Evolutionary conservation across 495 filamentous ascomycete species (phyloP), one percentile per base, ranked within the genome.

Genomic region (Podospora didyma): DNA sequence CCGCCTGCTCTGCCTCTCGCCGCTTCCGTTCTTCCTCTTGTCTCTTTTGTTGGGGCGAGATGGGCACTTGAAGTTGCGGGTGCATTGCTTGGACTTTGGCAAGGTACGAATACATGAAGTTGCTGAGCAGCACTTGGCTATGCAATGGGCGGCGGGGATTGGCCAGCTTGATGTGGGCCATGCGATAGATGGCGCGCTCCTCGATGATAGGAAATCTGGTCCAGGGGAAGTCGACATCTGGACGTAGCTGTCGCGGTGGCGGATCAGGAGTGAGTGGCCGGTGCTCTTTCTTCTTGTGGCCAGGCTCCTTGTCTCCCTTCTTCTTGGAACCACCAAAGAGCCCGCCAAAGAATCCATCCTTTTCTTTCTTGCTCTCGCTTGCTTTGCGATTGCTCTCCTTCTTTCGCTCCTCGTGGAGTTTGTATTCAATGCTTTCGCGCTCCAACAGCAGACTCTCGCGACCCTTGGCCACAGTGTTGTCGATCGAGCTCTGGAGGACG

Each of bases 91-190:
- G 94, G 34, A 99, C 94, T 73, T 97, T 97, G 51, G 93, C 95
- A 60, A 99, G 82, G 69, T 99, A 99, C 28, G 89, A 93, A 77
- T 99, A 99, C 94, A 99, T 99, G 71, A 99, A 99, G 65, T 99
- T 99, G 73, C 92, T 97, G 62, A 99, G 85, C 51, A 99, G 79
- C 22, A 99, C 94, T 68, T 99, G 94, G 46, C 92, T 96, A 64
- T 96, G 90, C 34, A 99, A 74, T 41, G 92, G 88, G 26, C 94
- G 86, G 11, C 94, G 85, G 31, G 94, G 94, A 67, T 99, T 99
- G 3, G 94, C 94, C 51, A 99, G 87, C 72, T 99, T 99, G 73
- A 97, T 92, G 70, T 99, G 94, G 12, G 94, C 94, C 87, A 99
- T 96, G 51, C 94, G 82, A 68, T 99, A 99, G 55, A 99, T 99